Conservation (phyloP, 768 basidiomycete species). For the Leucocoprinus sp. region DNA sequence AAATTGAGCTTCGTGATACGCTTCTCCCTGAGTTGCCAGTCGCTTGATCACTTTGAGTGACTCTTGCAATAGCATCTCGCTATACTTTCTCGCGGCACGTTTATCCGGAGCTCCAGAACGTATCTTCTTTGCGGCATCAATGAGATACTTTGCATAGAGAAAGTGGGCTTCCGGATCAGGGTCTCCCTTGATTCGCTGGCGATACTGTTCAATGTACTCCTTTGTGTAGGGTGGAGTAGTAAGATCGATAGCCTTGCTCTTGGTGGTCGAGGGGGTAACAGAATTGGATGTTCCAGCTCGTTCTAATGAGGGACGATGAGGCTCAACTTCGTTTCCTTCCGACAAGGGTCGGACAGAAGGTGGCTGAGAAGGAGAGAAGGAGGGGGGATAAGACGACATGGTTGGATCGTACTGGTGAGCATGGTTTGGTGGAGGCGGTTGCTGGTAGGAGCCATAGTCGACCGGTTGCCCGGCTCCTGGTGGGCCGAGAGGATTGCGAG, state of each 20-base stretch:
- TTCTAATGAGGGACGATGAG: slow-evolving; percentile 41
- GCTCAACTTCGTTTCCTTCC: slow-evolving; percentile 45
- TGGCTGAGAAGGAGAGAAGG: slow-evolving; percentile 20
- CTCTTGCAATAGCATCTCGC: slow-evolving; percentile 80
- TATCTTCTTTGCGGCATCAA: slow-evolving; percentile 95
- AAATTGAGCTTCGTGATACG: slow-evolving; percentile 96
- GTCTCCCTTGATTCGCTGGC: slow-evolving; percentile 93
- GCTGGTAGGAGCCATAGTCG: slow-evolving; percentile 15
- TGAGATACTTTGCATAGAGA: slow-evolving; percentile 95
- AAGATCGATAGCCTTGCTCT: slow-evolving; percentile 77
- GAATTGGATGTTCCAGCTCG: slow-evolving; percentile 53
- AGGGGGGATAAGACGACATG: slow-evolving; percentile 13
- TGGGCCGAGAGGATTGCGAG: slow-evolving; percentile 14
- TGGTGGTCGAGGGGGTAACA: slow-evolving; percentile 48
- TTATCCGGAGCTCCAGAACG: slow-evolving; percentile 66
- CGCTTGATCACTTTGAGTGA: slow-evolving; percentile 88
- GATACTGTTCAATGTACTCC: slow-evolving; percentile 96
- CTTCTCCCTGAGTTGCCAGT: slow-evolving; percentile 84
- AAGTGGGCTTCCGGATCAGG: slow-evolving; percentile 99
- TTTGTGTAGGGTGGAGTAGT: slow-evolving; percentile 85
- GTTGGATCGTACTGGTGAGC: slow-evolving; percentile 10
- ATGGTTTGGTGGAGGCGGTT: slow-evolving; percentile 11
- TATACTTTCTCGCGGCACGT: slow-evolving; percentile 82
- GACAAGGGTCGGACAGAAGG: slow-evolving; percentile 6
- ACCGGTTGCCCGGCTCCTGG: slow-evolving; percentile 5